Evolutionary conservation across 23 red algal genomes (phyloP).

Genomic region (Gracilaria caudata): DNA sequence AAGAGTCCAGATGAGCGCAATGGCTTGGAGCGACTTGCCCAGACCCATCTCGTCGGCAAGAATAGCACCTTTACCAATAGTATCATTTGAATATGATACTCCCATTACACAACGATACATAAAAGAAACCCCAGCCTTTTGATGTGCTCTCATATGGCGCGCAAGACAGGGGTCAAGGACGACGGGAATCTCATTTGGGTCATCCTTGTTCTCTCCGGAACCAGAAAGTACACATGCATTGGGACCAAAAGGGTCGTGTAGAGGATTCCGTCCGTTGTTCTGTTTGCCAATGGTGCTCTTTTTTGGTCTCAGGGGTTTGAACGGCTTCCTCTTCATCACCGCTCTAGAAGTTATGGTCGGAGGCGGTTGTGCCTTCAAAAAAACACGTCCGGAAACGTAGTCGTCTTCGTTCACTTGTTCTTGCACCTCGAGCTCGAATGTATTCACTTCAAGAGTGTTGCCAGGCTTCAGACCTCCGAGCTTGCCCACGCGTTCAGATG

Average conservation of each 20-base stretch:
- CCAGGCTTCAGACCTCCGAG: conserved; percentile 72
- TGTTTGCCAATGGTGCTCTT: not conserved
- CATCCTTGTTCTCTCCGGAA: not conserved
- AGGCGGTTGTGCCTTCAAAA: conserved; percentile 46
- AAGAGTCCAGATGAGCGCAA: conserved; percentile 72
- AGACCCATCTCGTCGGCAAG: conserved; percentile 91
- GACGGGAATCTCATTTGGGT: conserved; percentile 38
- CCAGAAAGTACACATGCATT: conserved; percentile 19
- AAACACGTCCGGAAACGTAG: conserved; percentile 72
- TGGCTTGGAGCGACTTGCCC: conserved; percentile 83
- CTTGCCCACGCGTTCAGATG: conserved; percentile 19
- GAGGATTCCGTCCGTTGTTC: not conserved
- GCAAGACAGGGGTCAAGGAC: conserved; percentile 75
- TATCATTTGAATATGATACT: conserved; percentile 11
- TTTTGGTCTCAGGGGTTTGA: conserved; percentile 53
- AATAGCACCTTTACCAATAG: conserved; percentile 72
- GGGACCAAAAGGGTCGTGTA: conserved; percentile 51
- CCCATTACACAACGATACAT: conserved; percentile 63
- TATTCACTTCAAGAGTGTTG: conserved; percentile 70
- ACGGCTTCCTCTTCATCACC: conserved; percentile 23
- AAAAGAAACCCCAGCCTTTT: conserved; percentile 61
- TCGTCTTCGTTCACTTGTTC: conserved; percentile 55
- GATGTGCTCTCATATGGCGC: conserved; percentile 71
- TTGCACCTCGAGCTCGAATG: conserved; percentile 71
- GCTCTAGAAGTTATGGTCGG: not conserved